Evolutionary conservation across 2,329 filamentous ascomycete species (phyloP).

Genomic region (Paraphaeosphaeria sporulosa): DNA sequence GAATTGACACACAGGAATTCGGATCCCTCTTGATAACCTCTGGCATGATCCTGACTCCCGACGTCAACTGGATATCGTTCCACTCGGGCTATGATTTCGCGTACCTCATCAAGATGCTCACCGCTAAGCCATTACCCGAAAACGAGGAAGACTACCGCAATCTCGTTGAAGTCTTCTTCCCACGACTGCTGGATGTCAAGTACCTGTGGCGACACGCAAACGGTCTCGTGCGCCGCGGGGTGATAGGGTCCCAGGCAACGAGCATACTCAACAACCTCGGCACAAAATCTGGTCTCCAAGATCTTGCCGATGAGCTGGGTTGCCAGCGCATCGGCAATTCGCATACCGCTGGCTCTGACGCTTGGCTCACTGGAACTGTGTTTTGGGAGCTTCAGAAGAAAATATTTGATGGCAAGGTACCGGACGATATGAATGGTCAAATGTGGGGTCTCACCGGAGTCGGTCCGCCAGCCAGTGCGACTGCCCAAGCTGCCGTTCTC

Average conservation of each 20-base stretch:
- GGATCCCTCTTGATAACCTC: slow-evolving; percentile 90
- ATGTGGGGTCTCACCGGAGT: slow-evolving; percentile 87
- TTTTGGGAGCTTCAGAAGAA: slow-evolving; percentile 93
- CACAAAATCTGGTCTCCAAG: slow-evolving; percentile 89
- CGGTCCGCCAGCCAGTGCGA: slow-evolving; percentile 63
- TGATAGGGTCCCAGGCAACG: slow-evolving; percentile 57
- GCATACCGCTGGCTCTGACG: slow-evolving; percentile 94
- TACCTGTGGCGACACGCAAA: slow-evolving; percentile 91
- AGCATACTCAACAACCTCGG: slow-evolving; percentile 86
- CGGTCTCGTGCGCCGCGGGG: slow-evolving; percentile 64
- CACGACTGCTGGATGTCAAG: slow-evolving; percentile 93
- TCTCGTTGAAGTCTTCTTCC: slow-evolving; percentile 91
- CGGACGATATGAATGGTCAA: slow-evolving; percentile 82
- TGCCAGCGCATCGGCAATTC: slow-evolving; percentile 86
- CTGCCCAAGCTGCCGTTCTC: slow-evolving; percentile 54
- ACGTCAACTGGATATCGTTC: slow-evolving; percentile 96
- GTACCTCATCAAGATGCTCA: slow-evolving; percentile 93
- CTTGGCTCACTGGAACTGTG: slow-evolving; percentile 88
- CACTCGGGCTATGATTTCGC: slow-evolving; percentile 99
- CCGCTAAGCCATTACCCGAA: slow-evolving; percentile 81
- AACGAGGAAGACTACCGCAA: slow-evolving; percentile 90
- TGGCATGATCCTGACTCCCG: slow-evolving; percentile 84
- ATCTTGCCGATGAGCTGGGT: slow-evolving; percentile 91
- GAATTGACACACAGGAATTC: slow-evolving; percentile 90
- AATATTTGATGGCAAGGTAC: slow-evolving; percentile 84